These are phyloP conservation scores for Pleurotus salmoneostramineus DNA, from an alignment of 768 basidiomycete genomes.

Conservation along the genomic window DNA sequence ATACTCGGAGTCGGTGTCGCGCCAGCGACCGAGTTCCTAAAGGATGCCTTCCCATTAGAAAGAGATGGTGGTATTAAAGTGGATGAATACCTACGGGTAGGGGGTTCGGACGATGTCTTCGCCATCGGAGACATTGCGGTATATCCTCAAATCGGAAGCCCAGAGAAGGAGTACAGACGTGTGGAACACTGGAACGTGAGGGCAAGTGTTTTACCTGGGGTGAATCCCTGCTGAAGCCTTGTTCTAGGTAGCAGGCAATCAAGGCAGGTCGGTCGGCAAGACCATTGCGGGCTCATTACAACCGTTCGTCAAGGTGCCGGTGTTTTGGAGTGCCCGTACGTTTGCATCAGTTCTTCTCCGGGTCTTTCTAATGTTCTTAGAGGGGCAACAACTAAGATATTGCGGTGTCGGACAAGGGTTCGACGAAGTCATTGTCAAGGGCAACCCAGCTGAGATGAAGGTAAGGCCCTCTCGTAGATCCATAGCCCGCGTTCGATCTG, in stretches of 20 bases:
- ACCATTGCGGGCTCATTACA: constrained; percentile 56
- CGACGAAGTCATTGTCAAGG: constrained; percentile 78
- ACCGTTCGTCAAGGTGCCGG: constrained; percentile 75
- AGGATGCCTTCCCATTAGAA: constrained; percentile 67
- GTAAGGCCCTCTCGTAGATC: constrained; percentile 25
- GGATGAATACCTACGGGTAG: constrained; percentile 68
- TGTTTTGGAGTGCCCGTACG: constrained; percentile 88
- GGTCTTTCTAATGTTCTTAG: constrained; percentile 26
- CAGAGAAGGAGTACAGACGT: constrained; percentile 33
- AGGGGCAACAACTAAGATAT: constrained; percentile 86
- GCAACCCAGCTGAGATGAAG: constrained; percentile 75
- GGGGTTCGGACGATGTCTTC: constrained; percentile 49
- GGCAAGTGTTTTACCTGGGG: background rate
- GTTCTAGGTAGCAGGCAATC: constrained; percentile 74
- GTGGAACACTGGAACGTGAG: constrained; percentile 92
- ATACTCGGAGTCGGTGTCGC: constrained; percentile 85
- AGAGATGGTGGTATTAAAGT: constrained; percentile 76
- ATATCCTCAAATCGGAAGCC: constrained; percentile 61
- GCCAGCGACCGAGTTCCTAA: constrained; percentile 79
- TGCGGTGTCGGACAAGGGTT: constrained; percentile 67
- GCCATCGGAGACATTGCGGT: constrained; percentile 84
- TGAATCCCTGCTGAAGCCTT: background rate
- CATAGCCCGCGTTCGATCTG: background rate
- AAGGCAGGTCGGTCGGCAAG: constrained; percentile 79
- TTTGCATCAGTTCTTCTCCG: background rate